Evolutionary conservation across 2,329 filamentous ascomycete genomes (phyloP), one percentile per base, ranked within the genome.

Genomic region (Magnaporthales sp.): DNA sequence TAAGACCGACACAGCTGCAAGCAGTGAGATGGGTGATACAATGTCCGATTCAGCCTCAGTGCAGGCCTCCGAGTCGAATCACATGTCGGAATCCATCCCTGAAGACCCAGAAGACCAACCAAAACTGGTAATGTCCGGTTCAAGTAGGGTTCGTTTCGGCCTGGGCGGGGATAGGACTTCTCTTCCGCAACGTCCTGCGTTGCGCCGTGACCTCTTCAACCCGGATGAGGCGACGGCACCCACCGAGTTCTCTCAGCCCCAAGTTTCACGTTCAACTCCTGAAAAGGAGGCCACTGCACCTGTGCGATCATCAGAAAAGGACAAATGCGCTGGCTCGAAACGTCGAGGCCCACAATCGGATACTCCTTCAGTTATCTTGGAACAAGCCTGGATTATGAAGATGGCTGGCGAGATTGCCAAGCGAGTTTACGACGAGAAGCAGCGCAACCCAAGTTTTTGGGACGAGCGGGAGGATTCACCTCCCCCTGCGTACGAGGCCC

Each of bases 331-430:
- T 8, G 24, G n/a, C 7, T 58, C 54, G 24, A 58, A 58, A 58
- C 54, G 54, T 58, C 54, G 54, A 77, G 64, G 74, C 71, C 51
- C 71, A 68, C 73, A 73, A 70, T 83, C 82, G 0, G 84, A 86
- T 32, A 81, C 79, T 5, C 81, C 83, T 13, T 84, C 84, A 0
- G 81, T 84, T 30, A 91, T 92, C 63, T 80, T 92, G 29, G 90
- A 93, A 75, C 89, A 92, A 76, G 91, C 91, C 2, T 95, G 91
- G 91, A 90, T 95, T 78, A 88, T 90, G 80, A 95, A 97, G 80
- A 95, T 99, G 86, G 93, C 94, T 5, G 89, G 89, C 70, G 95
- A 98, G 77, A 94, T 98, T 72, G 92, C 93, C 46, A 83, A 89
- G 64, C 90, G 92, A 67, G 92, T 96, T 70, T 91, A 94, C 70